Evolutionary conservation across 495 filamentous ascomycete species (phyloP).

Genomic region (Penicillium herquei): DNA sequence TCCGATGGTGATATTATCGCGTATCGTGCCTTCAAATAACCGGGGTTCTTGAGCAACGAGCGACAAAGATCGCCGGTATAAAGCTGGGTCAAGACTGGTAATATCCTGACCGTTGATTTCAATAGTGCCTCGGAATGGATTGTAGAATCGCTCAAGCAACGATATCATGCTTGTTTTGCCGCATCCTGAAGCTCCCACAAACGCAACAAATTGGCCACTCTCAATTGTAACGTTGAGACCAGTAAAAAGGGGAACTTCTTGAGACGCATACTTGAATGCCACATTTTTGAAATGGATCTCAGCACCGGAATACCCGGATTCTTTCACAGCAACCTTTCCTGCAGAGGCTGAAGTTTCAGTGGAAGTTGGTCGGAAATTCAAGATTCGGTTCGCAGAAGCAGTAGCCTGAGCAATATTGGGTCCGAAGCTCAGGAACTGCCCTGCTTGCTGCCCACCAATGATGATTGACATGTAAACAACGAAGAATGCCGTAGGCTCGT

Average conservation of each 20-base stretch:
- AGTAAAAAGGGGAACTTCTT: slow-evolving; percentile 50
- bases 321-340: neutral
- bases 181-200: slow-evolving; percentile 70
- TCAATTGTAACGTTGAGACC: slow-evolving; percentile 46
- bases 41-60: slow-evolving; percentile 52
- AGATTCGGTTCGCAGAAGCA: slow-evolving; percentile 54
- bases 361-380: slow-evolving; percentile 20
- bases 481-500: slow-evolving; percentile 52
- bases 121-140: slow-evolving; percentile 38
- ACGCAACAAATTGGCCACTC: slow-evolving; percentile 63
- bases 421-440: slow-evolving; percentile 51
- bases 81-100: slow-evolving; percentile 21
- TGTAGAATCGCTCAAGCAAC: slow-evolving; percentile 65
- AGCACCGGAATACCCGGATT: neutral
- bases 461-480: slow-evolving; percentile 60
- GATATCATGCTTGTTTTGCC: slow-evolving; percentile 71
- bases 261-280: slow-evolving; percentile 58
- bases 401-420: slow-evolving; percentile 55
- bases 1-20: slow-evolving; percentile 52
- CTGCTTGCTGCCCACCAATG: slow-evolving; percentile 53
- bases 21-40: slow-evolving; percentile 50
- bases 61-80: slow-evolving; percentile 46
- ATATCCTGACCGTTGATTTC: slow-evolving; percentile 41
- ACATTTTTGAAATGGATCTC: neutral
- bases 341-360: slow-evolving; percentile 29